These are phyloP conservation scores for Tricholoma furcatifolium DNA, from an alignment of 768 basidiomycete genomes.

Conservation along the genomic window DNA sequence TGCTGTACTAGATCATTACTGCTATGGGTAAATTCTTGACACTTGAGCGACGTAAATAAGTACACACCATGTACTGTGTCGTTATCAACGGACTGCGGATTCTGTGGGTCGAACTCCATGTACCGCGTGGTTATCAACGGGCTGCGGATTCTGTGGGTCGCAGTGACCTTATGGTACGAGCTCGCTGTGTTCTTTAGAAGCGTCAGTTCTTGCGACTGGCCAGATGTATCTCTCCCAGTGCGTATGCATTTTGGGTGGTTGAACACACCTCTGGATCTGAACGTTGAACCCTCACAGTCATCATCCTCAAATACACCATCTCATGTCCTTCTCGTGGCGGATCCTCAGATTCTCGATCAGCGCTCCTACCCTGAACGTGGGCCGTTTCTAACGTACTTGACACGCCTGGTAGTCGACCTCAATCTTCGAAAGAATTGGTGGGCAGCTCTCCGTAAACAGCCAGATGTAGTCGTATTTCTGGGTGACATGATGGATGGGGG, in stretches of 20 bases:
- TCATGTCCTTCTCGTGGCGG: conserved; percentile 81
- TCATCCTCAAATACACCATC: conserved; percentile 8
- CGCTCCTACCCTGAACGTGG: conserved; percentile 68
- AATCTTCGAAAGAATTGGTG: conserved; percentile 87
- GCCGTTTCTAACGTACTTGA: conserved; percentile 53
- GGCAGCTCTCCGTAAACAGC: conserved; percentile 53
- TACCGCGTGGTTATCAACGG: conserved; percentile 24
- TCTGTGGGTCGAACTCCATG: conserved; percentile 65
- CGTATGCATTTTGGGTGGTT: conserved; percentile 11
- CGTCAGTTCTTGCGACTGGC: conserved; percentile 58
- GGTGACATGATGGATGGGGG: conserved; percentile 95
- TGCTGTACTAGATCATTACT: too few relatives aligned
- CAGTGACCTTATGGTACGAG: conserved; percentile 71
- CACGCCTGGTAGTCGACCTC: conserved; percentile 70
- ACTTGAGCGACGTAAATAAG: too few relatives aligned
- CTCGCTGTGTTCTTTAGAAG: conserved; percentile 51
- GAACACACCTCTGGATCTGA: neutral
- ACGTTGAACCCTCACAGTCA: conserved; percentile 1
- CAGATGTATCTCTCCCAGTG: conserved; percentile 39
- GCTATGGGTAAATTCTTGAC: too few relatives aligned
- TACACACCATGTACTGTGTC: conserved; percentile 15
- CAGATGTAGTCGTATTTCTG: conserved; percentile 77
- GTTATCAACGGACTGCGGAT: conserved; percentile 44
- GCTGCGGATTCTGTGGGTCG: conserved; percentile 59
- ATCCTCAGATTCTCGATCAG: conserved; percentile 83